phyloP scores from a whole-genome alignment of 768 basidiomycete species.

The Coprinellus aureogranulatus region DNA sequence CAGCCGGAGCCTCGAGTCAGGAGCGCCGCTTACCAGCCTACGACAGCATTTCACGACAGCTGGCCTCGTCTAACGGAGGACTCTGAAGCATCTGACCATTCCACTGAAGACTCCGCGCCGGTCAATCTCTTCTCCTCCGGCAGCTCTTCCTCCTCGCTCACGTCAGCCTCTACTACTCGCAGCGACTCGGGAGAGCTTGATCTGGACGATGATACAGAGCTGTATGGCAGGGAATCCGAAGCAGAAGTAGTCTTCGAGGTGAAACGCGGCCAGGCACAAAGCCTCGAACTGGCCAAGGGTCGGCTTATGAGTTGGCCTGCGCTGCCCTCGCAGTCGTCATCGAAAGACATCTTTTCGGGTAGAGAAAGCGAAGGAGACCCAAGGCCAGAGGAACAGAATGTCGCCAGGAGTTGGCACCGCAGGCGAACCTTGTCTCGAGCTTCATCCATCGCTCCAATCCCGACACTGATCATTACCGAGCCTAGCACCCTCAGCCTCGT shows the following conservation, averaged over 20 bases:
- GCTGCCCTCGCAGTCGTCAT: not conserved
- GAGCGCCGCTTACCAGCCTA: no score
- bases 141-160: conserved; percentile 15
- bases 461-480: conserved; percentile 32
- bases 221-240: conserved; percentile 19
- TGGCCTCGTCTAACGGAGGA: conserved; percentile 14
- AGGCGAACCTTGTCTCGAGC: not conserved
- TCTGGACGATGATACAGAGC: conserved; percentile 8
- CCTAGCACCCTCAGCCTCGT: conserved; percentile 32
- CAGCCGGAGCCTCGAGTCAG: no score
- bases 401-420: not conserved
- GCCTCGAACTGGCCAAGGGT: conserved; percentile 49
- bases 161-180: conserved; percentile 3
- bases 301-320: conserved; percentile 35
- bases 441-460: conserved; percentile 12
- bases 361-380: not conserved
- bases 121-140: conserved; percentile 9
- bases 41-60: not conserved
- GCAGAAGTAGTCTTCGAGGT: conserved; percentile 38
- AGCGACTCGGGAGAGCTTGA: not conserved
- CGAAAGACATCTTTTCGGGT: not conserved
- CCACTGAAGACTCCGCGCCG: conserved; percentile 19
- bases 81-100: conserved; percentile 31
- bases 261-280: conserved; percentile 46
- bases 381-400: no score